Evolutionary conservation across 208 protist species (phyloP).

Genomic region (Leishmania arabica): DNA sequence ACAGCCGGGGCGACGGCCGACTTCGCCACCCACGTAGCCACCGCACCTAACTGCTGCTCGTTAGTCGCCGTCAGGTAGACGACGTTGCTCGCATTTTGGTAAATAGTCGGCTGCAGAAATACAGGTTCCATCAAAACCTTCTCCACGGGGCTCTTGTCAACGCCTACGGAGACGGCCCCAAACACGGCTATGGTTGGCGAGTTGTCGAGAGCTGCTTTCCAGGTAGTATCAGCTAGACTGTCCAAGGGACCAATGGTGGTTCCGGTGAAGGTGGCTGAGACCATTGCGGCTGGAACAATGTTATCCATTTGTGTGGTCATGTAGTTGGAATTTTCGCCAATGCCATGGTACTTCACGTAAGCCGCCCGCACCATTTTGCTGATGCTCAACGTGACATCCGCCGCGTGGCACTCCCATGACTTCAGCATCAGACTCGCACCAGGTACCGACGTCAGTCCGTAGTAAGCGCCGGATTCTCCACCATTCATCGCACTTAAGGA

Average conservation of each 20-base stretch:
- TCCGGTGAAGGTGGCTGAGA: background rate
- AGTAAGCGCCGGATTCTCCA: background rate
- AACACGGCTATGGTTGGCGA: background rate
- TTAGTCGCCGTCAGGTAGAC: conserved; percentile 28
- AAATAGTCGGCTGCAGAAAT: conserved; percentile 15
- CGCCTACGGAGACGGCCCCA: background rate
- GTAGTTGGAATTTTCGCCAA: conserved; percentile 3
- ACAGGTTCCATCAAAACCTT: conserved; percentile 16
- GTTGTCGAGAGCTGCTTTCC: background rate
- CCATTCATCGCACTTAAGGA: background rate
- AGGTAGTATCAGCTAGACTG: background rate
- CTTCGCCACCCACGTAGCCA: conserved; percentile 14
- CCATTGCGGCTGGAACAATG: background rate
- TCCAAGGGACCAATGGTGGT: background rate
- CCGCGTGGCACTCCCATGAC: conserved; percentile 17
- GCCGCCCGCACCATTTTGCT: conserved; percentile 12
- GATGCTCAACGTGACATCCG: conserved; percentile 15
- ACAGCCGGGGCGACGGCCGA: background rate
- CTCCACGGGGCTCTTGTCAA: background rate
- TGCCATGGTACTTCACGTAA: background rate
- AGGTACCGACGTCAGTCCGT: conserved; percentile 7
- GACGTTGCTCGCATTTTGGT: conserved; percentile 26
- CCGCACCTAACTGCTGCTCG: conserved; percentile 30
- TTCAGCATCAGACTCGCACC: conserved; percentile 14
- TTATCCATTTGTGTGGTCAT: conserved; percentile 8